Evolutionary conservation across 352 stramenopile genomes (phyloP), one percentile per base, ranked within the genome.

Genomic region (Elongisporangium senticosum): DNA sequence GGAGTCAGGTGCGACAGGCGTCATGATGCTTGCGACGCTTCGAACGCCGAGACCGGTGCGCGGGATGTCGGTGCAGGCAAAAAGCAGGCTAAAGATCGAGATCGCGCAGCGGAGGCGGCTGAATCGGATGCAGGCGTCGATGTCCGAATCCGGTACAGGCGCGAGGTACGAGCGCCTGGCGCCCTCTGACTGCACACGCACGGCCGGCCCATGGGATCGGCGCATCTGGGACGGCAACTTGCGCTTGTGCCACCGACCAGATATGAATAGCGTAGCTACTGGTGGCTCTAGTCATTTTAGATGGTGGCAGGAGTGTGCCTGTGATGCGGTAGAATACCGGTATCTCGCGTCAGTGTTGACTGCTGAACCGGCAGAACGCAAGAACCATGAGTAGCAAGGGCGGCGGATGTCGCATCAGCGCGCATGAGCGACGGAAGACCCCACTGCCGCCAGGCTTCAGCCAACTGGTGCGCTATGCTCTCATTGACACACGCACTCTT

Each of bases 361-460:
- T 71, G 67, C 33, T 71, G 67, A n/a, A 59, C 26, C 43, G 8
- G 28, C 43, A 24, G 54, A 59, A 52, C 52, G 23, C 23, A 26
- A 26, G 23, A 26, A 20, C 14, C 4, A 47, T 48, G 8, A 51
- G 37, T 19, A 61, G 43, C 13, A 79, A 77, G 72, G 72, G 72
- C 49, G 77, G 79, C 63, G 74, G 78, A 40, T 74, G 69, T 63
- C 68, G 75, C 53, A 90, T 79, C 19, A 89, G 77, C 65, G 59
- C 71, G 62, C 77, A 88, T 70, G 68, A 72, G 24, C 79, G 81
- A 49, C 83, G 82, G 54, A 96, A 97, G 66, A 79, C 94, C 52
- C 76, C 78, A 53, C 67, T 97, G 19, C 73, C 82, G 22, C 89
- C 87, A 33, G 95, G 95, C 24, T 98, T 97, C 74, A 97, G 90